Base-by-base conservation (phyloP, 305 asterid genomes). In the Nicotiana rustica region DNA sequence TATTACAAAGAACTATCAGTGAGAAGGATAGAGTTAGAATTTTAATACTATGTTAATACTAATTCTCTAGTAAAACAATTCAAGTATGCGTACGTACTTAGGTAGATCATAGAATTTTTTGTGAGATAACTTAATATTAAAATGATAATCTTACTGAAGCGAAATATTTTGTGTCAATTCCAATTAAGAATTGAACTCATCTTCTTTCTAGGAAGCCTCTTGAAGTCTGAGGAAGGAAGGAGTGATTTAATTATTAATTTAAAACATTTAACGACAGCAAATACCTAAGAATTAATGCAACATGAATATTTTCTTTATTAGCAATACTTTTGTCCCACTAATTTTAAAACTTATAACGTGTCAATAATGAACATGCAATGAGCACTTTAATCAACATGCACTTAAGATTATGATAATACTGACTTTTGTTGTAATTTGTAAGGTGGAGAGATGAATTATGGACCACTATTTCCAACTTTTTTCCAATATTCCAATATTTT, bases 401-500 rank as follows among this genome's bases (percentile, higher is more conserved):
- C 61, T 19, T 47, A 19, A 14, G 12, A 19, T 71, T 71, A 71
- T 71, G 19, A 71, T 71, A 71, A 21, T 71, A 71, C 21, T 71
- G 61, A 71, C 38, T 47, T 49, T 71, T 3, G n/a, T 21, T 47
- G 29, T 25, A 25, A 25, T 25, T 71, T 4, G 21, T 18, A 41
- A 70, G 19, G 84, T 81, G 85, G 77, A 77, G 69, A 56, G 21
- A 80, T 47, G 78, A 71, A 85, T 83, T 70, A 59, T 78, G 83
- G 85, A 83, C 84, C 90, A 69, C 86, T 85, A 67, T 71, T 25
- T 69, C 33, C 79, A 64, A 78, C 75, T 80, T 83, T 44, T 82
- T 69, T 78, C 82, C 67, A 61, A 80, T 77, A 10, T 35, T 78
- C 82, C 67, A 61, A 80, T 77, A 6, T 35, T 77, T 47, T 52